Percentiles rank a stretch among this genome's conserved stretches.
phyloP scores from a whole-genome alignment of 2,329 filamentous ascomycete genomes.

The Talaromyces verruculosus region DNA sequence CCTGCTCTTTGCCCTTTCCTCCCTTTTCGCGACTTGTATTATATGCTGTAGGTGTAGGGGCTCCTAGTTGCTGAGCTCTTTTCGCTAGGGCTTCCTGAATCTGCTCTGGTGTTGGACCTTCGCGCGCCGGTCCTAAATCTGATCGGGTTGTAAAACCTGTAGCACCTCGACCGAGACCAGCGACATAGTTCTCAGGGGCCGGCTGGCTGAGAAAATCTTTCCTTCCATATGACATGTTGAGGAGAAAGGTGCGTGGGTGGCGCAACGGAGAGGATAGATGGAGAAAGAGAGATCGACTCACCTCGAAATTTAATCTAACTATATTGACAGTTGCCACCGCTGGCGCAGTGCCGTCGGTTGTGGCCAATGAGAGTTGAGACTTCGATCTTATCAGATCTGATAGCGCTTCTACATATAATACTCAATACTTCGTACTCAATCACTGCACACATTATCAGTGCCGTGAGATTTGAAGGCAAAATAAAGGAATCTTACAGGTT shows the following conservation, averaged over 20 bases:
- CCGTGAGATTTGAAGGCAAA: background rate
- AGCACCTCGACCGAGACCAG: constrained; percentile 93
- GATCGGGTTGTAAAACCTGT: constrained; percentile 98
- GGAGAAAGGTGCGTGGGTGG: background rate
- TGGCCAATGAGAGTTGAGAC: background rate
- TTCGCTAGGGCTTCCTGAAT: constrained; percentile 97
- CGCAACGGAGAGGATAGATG: background rate
- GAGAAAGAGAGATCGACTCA: background rate
- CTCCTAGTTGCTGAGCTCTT: constrained; percentile 77
- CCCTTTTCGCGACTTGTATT: constrained; percentile 71
- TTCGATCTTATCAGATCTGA: constrained; percentile 20
- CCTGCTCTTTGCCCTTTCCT: constrained; percentile 61
- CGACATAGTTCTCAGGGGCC: constrained; percentile 84
- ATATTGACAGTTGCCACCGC: constrained; percentile 13
- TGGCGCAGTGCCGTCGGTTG: background rate
- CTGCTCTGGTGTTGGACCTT: constrained; percentile 95
- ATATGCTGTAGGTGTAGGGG: constrained; percentile 69
- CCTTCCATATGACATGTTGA: constrained; percentile 58
- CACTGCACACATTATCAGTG: background rate
- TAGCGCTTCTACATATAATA: background rate
- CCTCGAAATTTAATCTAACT: background rate
- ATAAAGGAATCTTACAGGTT: background rate
- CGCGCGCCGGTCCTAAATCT: constrained; percentile 89
- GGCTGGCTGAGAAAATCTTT: constrained; percentile 89
- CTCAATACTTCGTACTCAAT: background rate